phyloP scores from a whole-genome alignment of 2,329 filamentous ascomycete species.

The Alternaria brassicicola region DNA sequence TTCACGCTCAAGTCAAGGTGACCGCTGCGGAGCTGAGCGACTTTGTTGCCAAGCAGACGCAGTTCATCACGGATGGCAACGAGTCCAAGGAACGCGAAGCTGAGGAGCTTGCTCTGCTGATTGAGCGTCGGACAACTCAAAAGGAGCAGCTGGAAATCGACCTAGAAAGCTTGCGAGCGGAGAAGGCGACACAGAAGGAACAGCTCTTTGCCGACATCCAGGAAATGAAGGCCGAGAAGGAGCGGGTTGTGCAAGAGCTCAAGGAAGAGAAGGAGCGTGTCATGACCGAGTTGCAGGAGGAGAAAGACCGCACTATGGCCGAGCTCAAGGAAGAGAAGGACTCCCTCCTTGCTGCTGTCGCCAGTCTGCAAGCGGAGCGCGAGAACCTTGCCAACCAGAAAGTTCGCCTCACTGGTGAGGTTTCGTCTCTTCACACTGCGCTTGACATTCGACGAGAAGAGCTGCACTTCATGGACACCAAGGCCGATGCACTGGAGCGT shows the following conservation, averaged over 20 bases:
- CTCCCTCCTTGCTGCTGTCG: conserved; percentile 58
- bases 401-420: conserved; percentile 78
- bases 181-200: conserved; percentile 69
- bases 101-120: conserved; percentile 77
- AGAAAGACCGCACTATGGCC: conserved; percentile 43
- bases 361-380: conserved; percentile 68
- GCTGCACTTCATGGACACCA: conserved; percentile 85
- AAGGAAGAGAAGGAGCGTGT: conserved; percentile 52
- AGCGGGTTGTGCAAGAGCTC: conserved; percentile 44
- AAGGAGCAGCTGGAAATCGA: conserved; percentile 64
- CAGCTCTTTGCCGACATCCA: conserved; percentile 58
- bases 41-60: conserved; percentile 78
- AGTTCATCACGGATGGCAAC: conserved; percentile 75
- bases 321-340: conserved; percentile 53
- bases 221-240: conserved; percentile 53
- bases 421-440: conserved; percentile 89
- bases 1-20: conserved; percentile 83
- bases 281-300: conserved; percentile 44
- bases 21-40: conserved; percentile 84
- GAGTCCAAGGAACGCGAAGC: conserved; percentile 79
- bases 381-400: conserved; percentile 80
- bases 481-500: conserved; percentile 87
- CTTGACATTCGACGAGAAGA: conserved; percentile 88
- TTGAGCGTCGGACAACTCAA: conserved; percentile 75
- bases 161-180: conserved; percentile 51